Conservation (phyloP, 2,329 filamentous ascomycete genomes). For the Fusarium brevicatenulatum region DNA sequence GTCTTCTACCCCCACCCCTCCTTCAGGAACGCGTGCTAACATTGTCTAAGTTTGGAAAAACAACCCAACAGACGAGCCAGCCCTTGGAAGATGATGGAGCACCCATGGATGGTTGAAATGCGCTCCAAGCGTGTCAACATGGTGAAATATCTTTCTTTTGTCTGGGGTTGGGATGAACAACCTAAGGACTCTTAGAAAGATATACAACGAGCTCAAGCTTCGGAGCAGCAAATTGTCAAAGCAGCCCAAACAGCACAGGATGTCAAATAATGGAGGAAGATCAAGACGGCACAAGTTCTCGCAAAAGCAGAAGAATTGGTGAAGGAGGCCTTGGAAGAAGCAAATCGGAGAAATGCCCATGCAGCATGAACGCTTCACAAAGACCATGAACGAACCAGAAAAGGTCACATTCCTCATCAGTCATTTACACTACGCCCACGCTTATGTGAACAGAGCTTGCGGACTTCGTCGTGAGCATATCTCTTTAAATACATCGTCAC, state of each 20-base stretch:
- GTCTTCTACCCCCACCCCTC: constrained; percentile 51
- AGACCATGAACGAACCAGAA: constrained; percentile 10
- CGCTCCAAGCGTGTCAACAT: constrained; percentile 96
- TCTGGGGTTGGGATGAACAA: constrained; percentile 90
- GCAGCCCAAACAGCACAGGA: constrained; percentile 1
- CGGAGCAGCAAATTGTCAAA: constrained; percentile 23
- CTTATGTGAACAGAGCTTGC: constrained; percentile 31
- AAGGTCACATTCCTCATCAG: constrained; percentile 1
- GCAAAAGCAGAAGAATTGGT: constrained; percentile 1
- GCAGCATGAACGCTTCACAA: constrained; percentile 7
- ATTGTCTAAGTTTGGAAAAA: constrained; percentile 81
- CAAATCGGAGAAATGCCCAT: neutral
- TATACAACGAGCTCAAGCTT: constrained; percentile 10
- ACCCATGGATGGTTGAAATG: constrained; percentile 99
- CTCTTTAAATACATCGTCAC: neutral
- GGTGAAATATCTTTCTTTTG: constrained; percentile 90
- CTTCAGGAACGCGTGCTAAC: constrained; percentile 36
- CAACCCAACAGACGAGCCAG: constrained; percentile 86
- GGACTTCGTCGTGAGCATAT: constrained; percentile 32
- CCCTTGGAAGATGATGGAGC: constrained; percentile 98
- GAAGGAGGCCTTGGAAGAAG: neutral
- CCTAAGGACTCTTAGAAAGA: constrained; percentile 36
- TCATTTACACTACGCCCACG: constrained; percentile 13
- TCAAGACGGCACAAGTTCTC: neutral
- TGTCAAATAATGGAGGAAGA: neutral